phyloP scores from a whole-genome alignment of 305 asterid genomes.

The Plantago coronopus region DNA sequence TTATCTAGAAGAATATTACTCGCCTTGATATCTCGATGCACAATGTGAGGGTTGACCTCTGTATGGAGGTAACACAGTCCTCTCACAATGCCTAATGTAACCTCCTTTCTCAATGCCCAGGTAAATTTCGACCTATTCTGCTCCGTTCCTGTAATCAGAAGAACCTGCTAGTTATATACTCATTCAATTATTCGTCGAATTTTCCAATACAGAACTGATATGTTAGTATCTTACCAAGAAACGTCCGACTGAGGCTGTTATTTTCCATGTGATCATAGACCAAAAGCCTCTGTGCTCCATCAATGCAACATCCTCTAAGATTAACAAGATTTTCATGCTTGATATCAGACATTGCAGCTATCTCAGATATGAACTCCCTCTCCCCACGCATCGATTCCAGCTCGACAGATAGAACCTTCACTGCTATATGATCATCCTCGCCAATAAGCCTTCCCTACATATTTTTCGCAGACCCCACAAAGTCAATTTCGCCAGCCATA shows the following conservation, averaged over 20 bases:
- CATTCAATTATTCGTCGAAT: neutral
- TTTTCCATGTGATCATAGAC: slow-evolving; percentile 72
- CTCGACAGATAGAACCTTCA: slow-evolving; percentile 52
- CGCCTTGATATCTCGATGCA: slow-evolving; percentile 75
- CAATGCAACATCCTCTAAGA: slow-evolving; percentile 63
- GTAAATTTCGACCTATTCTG: slow-evolving; percentile 48
- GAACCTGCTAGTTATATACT: neutral
- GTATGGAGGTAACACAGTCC: slow-evolving; percentile 72
- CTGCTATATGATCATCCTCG: slow-evolving; percentile 43
- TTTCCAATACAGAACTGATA: neutral
- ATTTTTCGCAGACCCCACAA: slow-evolving; percentile 1
- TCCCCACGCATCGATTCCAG: slow-evolving; percentile 61
- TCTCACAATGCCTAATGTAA: slow-evolving; percentile 51
- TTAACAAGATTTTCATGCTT: slow-evolving; percentile 61
- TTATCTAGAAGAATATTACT: slow-evolving; percentile 70
- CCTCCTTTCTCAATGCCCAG: slow-evolving; percentile 49
- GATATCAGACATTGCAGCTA: slow-evolving; percentile 57
- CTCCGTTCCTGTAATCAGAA: slow-evolving; percentile 41
- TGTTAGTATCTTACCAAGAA: slow-evolving; percentile 50
- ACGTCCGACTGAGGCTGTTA: slow-evolving; percentile 50
- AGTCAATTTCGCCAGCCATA: neutral
- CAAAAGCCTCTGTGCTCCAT: slow-evolving; percentile 56
- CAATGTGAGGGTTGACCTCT: slow-evolving; percentile 57
- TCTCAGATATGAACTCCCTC: slow-evolving; percentile 63
- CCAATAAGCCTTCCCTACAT: slow-evolving; percentile 53